Evolutionary conservation across 1,284 basidiomycete genomes (phyloP), one percentile per base, ranked within the genome.

Genomic region (Erythrobasidium hasegawianum): DNA sequence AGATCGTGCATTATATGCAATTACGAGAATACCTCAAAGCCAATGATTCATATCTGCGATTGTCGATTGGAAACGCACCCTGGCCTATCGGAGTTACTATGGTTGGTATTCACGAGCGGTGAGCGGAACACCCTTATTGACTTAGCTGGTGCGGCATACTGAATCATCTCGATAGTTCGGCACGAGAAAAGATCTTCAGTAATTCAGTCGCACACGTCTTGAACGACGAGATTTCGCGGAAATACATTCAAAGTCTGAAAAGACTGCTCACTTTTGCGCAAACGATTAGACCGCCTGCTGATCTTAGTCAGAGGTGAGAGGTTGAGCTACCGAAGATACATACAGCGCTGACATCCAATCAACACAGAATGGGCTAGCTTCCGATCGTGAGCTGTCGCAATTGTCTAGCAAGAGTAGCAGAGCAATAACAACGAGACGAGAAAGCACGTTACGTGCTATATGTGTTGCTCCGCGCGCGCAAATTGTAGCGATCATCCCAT

Each of bases 71-170:
- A 16, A 99, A 97, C 75, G 95, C 96, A 0, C 94, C 96, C 1
- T 99, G 96, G 96, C 96, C 96, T 0, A 97, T 99, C 75, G 96
- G 96, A 61, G 96, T 98, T 4, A 98, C 96, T 67, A 95, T 95
- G 88, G 95, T 80, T 92, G 90, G 90, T 90, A 82, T 2, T 70
- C 96, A 98, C 79, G 95, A 96, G 78, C 88, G 96, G n/a, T n/a
- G n/a, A n/a, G n/a, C n/a, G n/a, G n/a, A n/a, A n/a, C n/a, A n/a
- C n/a, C n/a, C n/a, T n/a, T n/a, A n/a, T n/a, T n/a, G n/a, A n/a
- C n/a, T n/a, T n/a, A n/a, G n/a, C n/a, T n/a, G n/a, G n/a, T n/a
- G n/a, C n/a, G n/a, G n/a, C n/a, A n/a, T n/a, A n/a, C n/a, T n/a
- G n/a, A n/a, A n/a, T n/a, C n/a, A n/a, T n/a, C n/a, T n/a, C n/a